These are phyloP conservation scores for Cerioporus squamosus DNA, from an alignment of 1,284 basidiomycete species.

Conservation along the genomic window DNA sequence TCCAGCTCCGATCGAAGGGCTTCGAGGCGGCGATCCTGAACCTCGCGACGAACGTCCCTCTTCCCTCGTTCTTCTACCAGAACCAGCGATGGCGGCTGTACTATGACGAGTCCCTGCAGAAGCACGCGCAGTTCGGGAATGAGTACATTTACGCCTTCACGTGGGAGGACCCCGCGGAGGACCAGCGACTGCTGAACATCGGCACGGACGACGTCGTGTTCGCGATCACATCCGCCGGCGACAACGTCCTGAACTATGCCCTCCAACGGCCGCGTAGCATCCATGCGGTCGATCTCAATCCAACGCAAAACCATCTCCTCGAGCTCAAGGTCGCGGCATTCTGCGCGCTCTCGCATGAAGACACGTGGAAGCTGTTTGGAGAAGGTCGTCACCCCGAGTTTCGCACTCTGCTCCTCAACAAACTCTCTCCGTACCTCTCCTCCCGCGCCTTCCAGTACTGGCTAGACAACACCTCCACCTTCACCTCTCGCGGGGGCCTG, in stretches of 20 bases:
- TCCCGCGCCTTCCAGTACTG: constrained; percentile 28
- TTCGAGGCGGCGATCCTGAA: constrained; percentile 29
- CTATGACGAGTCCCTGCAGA: constrained; percentile 27
- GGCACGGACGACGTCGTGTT: constrained; percentile 27
- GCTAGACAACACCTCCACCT: constrained; percentile 22
- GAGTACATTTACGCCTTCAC: constrained; percentile 28
- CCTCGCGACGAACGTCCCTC: constrained; percentile 27
- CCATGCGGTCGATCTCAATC: constrained; percentile 29
- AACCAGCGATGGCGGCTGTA: constrained; percentile 28
- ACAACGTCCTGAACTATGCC: constrained; percentile 27
- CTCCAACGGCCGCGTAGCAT: constrained; percentile 22
- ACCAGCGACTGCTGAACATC: constrained; percentile 26
- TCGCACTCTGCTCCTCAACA: constrained; percentile 21
- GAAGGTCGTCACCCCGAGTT: constrained; percentile 23
- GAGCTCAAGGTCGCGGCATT: constrained; percentile 29
- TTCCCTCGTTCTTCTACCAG: constrained; percentile 28
- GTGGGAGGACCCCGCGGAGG: constrained; percentile 28
- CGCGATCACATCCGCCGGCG: constrained; percentile 27
- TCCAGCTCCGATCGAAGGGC: constrained; percentile 26
- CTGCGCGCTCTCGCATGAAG: constrained; percentile 20
- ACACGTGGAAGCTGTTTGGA: constrained; percentile 25
- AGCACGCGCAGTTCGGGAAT: constrained; percentile 28
- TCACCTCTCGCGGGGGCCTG: constrained; percentile 21
- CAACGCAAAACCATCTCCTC: constrained; percentile 26
- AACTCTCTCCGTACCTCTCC: constrained; percentile 26